Conservation (phyloP, 441 rosid species). For the Erodium trifolium region DNA sequence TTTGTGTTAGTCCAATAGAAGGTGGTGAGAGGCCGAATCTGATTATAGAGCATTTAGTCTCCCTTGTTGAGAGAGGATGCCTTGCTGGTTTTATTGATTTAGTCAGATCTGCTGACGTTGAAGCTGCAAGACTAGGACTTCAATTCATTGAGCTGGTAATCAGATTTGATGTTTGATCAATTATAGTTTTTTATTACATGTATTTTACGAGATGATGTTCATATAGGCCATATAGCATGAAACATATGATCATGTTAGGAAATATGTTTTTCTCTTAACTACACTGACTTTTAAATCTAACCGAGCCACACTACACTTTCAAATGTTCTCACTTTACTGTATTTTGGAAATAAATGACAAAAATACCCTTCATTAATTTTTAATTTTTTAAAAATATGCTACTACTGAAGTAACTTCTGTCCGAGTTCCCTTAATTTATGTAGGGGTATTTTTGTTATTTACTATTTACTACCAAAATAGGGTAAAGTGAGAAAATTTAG, state of each 20-base stretch:
- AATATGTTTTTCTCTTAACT: too few species aligned
- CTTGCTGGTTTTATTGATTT: constrained; percentile 73
- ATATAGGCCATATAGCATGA: constrained; percentile 1
- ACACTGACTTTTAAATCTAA: too few species aligned
- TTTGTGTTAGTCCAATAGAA: constrained; percentile 69
- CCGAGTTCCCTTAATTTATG: too few species aligned
- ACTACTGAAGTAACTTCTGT: too few species aligned
- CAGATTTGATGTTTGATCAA: constrained; percentile 16
- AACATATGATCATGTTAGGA: not conserved
- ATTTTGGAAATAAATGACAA: too few species aligned
- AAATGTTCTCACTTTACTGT: too few species aligned
- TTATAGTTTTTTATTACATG: not conserved
- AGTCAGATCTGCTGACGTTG: constrained; percentile 72
- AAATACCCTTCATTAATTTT: too few species aligned
- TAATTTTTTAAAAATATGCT: too few species aligned
- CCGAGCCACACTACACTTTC: too few species aligned
- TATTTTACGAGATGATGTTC: not conserved
- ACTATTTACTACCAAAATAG: too few species aligned
- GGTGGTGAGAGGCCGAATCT: constrained; percentile 55
- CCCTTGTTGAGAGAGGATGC: constrained; percentile 67
- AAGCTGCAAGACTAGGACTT: constrained; percentile 87
- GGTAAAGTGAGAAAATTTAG: too few species aligned
- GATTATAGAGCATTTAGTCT: constrained; percentile 60
- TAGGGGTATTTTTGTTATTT: too few species aligned
- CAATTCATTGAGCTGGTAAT: constrained; percentile 94